Evolutionary conservation across 2,329 filamentous ascomycete genomes (phyloP), one percentile per base, ranked within the genome.

Genomic region (Ophiostoma sp.): DNA sequence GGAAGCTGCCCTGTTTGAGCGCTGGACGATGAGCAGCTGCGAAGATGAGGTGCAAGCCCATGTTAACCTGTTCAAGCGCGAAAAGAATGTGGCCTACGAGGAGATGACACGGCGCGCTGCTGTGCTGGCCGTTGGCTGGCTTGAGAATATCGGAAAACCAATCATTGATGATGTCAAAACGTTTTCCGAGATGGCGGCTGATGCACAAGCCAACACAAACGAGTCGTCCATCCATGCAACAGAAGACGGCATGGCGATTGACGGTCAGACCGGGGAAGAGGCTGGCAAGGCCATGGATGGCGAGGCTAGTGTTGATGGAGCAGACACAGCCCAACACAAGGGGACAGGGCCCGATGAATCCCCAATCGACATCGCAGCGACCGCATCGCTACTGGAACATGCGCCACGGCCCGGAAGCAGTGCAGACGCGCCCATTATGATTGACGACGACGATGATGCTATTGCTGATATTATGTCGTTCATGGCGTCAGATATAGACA

Each of bases 1-100:
- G 0, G 77, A 77, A 27, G 48, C 75, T 0, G 54, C 52, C 6
- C 73, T 85, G 17, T 86, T 85, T 70, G 83, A 84, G 48, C 83
- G 86, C 20, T 78, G 79, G 54, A 84, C 90, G 41, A 90, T 95
- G 76, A 84, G 87, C 64, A 86, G 85, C 66, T 87, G 85, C 0
- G 81, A 82, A 1, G 90, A 93, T 73, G 92, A 96, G 79, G 86
- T 92, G 1, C 84, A 85, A 71, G 91, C 91, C 1, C 92, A 95
- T 75, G 85, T 88, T 77, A 84, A 80, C 74, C 81, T 92, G 83
- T 92, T 92, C 75, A 82, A 82, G 60, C 84, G 85, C 0, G 82
- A 84, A 71, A 86, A 84, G 74, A 89, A 91, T 74, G 81, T 84
- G 8, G 85, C 85, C 1, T 91, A 91, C 74, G 87, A 88, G 72